Evolutionary conservation across 2,329 filamentous ascomycete species (phyloP), one percentile per base, ranked within the genome.

Genomic region (Trichophyton mentagrophytes): DNA sequence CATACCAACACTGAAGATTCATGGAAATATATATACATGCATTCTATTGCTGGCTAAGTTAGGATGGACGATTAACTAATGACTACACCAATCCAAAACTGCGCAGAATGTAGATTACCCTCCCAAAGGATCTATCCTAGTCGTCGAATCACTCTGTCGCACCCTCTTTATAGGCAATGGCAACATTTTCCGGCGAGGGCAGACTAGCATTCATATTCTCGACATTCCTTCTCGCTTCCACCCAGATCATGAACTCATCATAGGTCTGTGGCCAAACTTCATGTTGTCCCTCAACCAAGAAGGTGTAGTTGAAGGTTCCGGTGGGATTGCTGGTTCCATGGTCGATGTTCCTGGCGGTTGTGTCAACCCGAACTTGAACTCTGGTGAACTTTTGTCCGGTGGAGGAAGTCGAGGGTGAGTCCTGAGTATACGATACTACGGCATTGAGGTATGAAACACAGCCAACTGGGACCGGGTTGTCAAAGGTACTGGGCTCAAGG

Each of bases 291-390:
- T 84, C 80, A 1, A 88, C 84, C 60, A 80, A 77, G 69, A 88
- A 88, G 0, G 86, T 89, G 69, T 89, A 89, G 67, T 88, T 87
- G 75, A 90, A 89, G 66, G 87, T 85, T 3, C 87, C 87, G 0
- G 86, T 89, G 2, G 85, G 81, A 67, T 83, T 85, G 25, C 83
- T 82, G 57, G 79, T 79, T 4, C 83, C 85, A 67, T 88, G 85
- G 72, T 88, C 85, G 33, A 89, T 84, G 67, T 89, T 83, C 20
- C 85, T 77, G 13, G 89, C 86, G 69, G 87, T 87, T 38, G 83
- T 85, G 69, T 88, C 85, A 13, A 89, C 84, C 6, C 86, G 81
- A 8, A 89, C 82, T 67, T 89, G 86, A 8, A 89, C 80, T 51
- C 85, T 79, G 20, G 82, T 85, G 66, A 80, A 82, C 63, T 77